Conservation (phyloP, 176 grass and related monocot genomes). For the Carex myosuroides region DNA sequence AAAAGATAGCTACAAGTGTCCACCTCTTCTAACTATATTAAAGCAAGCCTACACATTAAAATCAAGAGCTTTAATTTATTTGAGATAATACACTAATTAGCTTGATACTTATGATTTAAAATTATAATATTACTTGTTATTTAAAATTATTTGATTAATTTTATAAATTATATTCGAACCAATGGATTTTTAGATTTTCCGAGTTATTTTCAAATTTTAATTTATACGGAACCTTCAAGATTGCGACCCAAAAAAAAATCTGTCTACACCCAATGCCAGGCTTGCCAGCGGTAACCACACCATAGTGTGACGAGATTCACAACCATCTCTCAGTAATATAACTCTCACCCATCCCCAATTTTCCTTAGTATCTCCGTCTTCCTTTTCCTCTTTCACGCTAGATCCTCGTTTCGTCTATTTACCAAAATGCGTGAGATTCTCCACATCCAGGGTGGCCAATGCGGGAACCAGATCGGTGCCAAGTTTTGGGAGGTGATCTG, state of each 20-base stretch:
- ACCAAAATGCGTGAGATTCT: conserved; percentile 82
- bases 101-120: no score
- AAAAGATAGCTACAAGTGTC: neutral
- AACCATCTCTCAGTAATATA: conserved; percentile 25
- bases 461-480: conserved; percentile 93
- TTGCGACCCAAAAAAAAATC: neutral
- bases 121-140: no score
- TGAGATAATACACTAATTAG: no score
- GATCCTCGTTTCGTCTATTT: neutral
- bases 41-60: neutral
- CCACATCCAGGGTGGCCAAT: conserved; percentile 89
- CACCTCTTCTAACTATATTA: neutral
- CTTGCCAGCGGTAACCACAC: neutral
- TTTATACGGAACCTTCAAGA: neutral
- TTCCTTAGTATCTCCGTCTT: neutral
- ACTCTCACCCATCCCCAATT: neutral
- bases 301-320: conserved; percentile 6
- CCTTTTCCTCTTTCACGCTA: conserved; percentile 11
- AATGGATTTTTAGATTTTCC: no score
- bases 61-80: no score
- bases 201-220: neutral
- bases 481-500: conserved; percentile 98
- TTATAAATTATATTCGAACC: no score
- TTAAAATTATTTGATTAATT: no score
- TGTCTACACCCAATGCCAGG: neutral